phyloP scores from a whole-genome alignment of 2,329 filamentous ascomycete genomes.

The Colletotrichum phormii region DNA sequence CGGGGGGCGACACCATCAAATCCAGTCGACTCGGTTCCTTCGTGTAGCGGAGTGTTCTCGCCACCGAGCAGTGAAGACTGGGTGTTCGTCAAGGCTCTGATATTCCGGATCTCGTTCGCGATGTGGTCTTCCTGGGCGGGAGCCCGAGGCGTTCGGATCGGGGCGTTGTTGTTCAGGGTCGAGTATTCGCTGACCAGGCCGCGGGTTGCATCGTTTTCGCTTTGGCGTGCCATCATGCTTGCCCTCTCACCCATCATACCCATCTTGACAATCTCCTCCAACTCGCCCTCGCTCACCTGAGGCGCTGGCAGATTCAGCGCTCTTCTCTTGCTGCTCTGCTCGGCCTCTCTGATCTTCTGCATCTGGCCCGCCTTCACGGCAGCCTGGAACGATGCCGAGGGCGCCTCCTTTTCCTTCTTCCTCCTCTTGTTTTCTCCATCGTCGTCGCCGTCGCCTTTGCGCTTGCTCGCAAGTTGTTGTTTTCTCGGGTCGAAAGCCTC shows the following conservation, averaged over 20 bases:
- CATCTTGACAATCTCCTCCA: constrained; percentile 99
- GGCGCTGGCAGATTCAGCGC: constrained; percentile 86
- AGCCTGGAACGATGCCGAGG: constrained; percentile 84
- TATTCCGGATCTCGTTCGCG: constrained; percentile 96
- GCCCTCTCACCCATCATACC: constrained; percentile 92
- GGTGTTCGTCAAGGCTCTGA: constrained; percentile 89
- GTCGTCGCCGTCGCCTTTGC: constrained; percentile 91
- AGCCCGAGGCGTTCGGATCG: constrained; percentile 91
- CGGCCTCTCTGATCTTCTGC: constrained; percentile 94
- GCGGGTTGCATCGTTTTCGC: constrained; percentile 86
- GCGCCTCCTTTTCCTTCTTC: constrained; percentile 83
- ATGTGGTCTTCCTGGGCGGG: constrained; percentile 95
- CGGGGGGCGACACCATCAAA: constrained; percentile 88
- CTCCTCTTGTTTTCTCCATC: constrained; percentile 85
- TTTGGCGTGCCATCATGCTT: constrained; percentile 77
- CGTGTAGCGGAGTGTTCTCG: constrained; percentile 90
- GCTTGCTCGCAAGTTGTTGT: constrained; percentile 89
- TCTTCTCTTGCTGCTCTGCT: constrained; percentile 94
- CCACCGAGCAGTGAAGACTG: constrained; percentile 93
- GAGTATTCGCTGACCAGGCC: constrained; percentile 91
- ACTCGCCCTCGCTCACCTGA: constrained; percentile 90
- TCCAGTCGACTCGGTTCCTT: constrained; percentile 84
- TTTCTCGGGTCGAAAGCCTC: constrained; percentile 92
- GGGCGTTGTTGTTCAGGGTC: constrained; percentile 81
- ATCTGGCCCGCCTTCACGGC: constrained; percentile 93